Percentiles rank a stretch among this genome's conserved stretches.
Evolutionary conservation across 345 rosid species (phyloP).

Genomic region (Reutealis trisperma): DNA sequence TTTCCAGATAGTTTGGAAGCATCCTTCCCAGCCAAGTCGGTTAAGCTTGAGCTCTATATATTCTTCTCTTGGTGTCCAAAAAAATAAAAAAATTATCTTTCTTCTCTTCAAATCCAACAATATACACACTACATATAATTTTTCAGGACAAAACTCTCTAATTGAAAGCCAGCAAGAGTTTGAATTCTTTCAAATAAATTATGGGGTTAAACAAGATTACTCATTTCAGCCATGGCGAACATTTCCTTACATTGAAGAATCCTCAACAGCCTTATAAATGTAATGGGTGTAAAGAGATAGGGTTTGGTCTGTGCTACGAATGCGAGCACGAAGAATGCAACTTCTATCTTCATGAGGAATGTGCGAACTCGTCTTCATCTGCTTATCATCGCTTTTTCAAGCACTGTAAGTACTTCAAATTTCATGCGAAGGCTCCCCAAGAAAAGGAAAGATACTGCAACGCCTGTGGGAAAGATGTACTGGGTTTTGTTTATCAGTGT

Average conservation of each 20-base stretch:
- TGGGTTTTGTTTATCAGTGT: slow-evolving; percentile 17
- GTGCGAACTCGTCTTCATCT: not conserved
- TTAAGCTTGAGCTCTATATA: too few species aligned
- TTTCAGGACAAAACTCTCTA: too few species aligned
- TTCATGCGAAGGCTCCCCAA: slow-evolving; percentile 3
- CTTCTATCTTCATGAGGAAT: slow-evolving; percentile 10
- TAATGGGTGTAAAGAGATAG: slow-evolving; percentile 6
- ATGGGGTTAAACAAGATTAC: not conserved
- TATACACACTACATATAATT: too few species aligned
- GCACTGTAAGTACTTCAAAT: not conserved
- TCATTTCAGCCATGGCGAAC: not conserved
- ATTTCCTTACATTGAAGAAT: not conserved
- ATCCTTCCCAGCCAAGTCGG: too few species aligned
- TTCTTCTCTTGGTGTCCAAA: too few species aligned
- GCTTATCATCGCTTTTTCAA: not conserved
- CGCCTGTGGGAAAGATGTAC: slow-evolving; percentile 17
- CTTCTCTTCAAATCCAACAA: too few species aligned
- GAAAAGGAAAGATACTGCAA: not conserved
- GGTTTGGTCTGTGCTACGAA: slow-evolving; percentile 5
- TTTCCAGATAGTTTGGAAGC: too few species aligned
- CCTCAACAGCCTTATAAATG: slow-evolving; percentile 1
- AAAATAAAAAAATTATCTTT: too few species aligned
- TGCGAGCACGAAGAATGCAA: slow-evolving; percentile 11
- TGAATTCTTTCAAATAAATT: not conserved
- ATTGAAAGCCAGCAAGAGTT: not conserved